Evolutionary conservation across 192 early-diverging fungal genomes (phyloP).

Genomic region (Entomortierella chlamydospora): DNA sequence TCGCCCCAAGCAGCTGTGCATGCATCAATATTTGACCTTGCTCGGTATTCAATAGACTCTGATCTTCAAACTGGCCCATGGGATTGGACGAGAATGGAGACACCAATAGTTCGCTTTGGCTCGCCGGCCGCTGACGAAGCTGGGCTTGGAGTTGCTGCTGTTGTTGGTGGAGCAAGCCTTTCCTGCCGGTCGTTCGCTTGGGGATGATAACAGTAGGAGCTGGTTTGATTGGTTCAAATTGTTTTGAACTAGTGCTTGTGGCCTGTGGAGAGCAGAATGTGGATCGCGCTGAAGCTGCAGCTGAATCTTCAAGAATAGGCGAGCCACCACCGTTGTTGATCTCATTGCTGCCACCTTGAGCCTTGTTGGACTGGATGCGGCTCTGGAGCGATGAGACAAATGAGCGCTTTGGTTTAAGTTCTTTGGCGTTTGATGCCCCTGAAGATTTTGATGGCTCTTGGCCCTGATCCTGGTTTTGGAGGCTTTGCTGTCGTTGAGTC

Average conservation of each 20-base stretch:
- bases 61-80: background rate
- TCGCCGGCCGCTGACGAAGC: background rate
- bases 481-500: slow-evolving; percentile 16
- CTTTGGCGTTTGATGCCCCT: slow-evolving; percentile 2
- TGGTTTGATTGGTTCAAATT: background rate
- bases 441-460: background rate
- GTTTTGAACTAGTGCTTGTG: background rate
- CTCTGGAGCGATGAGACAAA: slow-evolving; percentile 35
- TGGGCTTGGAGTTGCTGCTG: slow-evolving; percentile 24
- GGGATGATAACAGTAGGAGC: slow-evolving; percentile 24
- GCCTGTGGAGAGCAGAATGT: background rate
- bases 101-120: background rate
- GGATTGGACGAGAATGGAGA: background rate
- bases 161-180: slow-evolving; percentile 25
- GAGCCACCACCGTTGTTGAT: background rate
- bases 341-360: background rate
- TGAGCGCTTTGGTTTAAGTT: slow-evolving; percentile 13
- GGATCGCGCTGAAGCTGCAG: background rate
- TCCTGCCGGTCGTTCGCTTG: slow-evolving; percentile 33
- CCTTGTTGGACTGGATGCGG: slow-evolving; percentile 14
- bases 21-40: slow-evolving; percentile 7
- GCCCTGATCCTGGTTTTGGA: background rate
- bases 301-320: background rate
- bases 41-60: background rate
- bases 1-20: slow-evolving; percentile 12